phyloP scores from a whole-genome alignment of 495 filamentous ascomycete genomes.

The Neurospora sp. region DNA sequence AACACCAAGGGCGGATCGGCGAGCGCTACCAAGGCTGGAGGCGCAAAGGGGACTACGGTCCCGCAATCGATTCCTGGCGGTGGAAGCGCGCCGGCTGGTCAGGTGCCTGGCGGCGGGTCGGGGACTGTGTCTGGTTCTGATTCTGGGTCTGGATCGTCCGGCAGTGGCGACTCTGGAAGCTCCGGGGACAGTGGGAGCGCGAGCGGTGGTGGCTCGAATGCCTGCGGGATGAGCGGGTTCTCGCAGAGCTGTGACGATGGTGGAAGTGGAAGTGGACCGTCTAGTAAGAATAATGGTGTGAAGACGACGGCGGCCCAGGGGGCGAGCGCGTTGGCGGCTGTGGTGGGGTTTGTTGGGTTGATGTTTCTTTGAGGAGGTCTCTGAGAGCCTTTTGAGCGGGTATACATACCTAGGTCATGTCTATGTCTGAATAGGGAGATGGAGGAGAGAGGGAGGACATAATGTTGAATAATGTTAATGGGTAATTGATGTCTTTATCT shows the following conservation, averaged over 20 bases:
- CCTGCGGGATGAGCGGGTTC: constrained; percentile 23
- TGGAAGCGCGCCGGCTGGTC: constrained; percentile 18
- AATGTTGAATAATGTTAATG: neutral
- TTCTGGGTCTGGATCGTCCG: constrained; percentile 3
- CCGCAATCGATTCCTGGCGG: constrained; percentile 28
- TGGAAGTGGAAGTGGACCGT: neutral
- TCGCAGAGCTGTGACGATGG: neutral
- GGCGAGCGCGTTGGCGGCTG: constrained; percentile 6
- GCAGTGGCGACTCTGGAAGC: constrained; percentile 2
- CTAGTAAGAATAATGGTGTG: neutral
- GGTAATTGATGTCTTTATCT: neutral
- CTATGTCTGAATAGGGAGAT: neutral
- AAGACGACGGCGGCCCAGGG: neutral
- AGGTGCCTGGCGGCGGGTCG: constrained; percentile 16
- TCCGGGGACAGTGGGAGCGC: constrained; percentile 8
- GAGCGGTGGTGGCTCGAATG: neutral
- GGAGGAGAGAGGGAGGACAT: neutral
- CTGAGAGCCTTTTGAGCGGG: neutral
- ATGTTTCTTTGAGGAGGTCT: neutral
- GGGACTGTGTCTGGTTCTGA: neutral
- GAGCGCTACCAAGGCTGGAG: constrained; percentile 1
- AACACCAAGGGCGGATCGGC: constrained; percentile 16
- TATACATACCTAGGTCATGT: neutral
- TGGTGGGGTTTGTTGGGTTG: neutral
- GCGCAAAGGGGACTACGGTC: constrained; percentile 11